Base-by-base conservation (phyloP, 306 rosid species). In the Dryas alaskensis region DNA sequence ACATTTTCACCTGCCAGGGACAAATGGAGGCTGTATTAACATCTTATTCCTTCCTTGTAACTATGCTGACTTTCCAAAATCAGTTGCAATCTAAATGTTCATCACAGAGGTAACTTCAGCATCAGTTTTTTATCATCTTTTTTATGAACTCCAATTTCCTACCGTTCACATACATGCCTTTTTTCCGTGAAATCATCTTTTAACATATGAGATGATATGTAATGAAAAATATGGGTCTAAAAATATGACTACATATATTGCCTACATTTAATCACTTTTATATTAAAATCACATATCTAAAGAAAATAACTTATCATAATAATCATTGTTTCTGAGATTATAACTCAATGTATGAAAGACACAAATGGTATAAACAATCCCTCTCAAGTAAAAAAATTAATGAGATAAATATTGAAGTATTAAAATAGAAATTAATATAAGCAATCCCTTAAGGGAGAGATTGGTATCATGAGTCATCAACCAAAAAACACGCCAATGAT, bases 1-100 rank as follows among this genome's bases (percentile, higher is more conserved):
- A 85, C 97, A 94, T 94, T 93, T 93, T 94, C 84, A 94, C 93
- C 99, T 93, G 78, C 74, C 77, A 79, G 48, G 60, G 78, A 65
- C 81, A 72, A 16, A 46, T 25, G 46, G 6, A 46, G 13, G 58
- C 47, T n/a, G 37, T 39, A 19, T 43, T 12, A 70, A 46, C 67
- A 63, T 27, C 45, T 59, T 9, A 46, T 8, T 11, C 57, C 46
- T 72, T 46, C 57, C 49, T 47, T 47, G n/a, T 39, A 10, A n/a
- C n/a, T 4, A 44, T 53, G 31, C 39, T 1, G n/a, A 61, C 70
- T 31, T 46, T 40, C 49, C 54, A 39, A 54, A 72, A 47, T 72
- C 64, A 70, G 52, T 53, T 54, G 40, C 8, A 70, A 57, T 13
- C 54, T 44, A 42, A 39, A 39, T 68, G 73, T 50, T 53, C 40